Conservation (phyloP, 2,329 filamentous ascomycete genomes). For the Hypoxylon sp. region DNA sequence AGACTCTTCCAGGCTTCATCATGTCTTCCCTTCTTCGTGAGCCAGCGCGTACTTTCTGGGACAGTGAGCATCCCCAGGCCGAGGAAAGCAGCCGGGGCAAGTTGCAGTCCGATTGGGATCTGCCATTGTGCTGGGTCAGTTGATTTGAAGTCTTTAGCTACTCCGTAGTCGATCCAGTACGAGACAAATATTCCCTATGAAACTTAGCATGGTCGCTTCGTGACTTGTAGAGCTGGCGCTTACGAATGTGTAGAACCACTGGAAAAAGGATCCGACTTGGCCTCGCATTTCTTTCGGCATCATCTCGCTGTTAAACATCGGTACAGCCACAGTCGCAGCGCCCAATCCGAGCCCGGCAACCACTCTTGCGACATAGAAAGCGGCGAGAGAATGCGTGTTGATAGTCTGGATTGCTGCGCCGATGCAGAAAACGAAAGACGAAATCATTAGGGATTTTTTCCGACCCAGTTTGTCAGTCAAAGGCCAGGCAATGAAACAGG, state of each 20-base stretch:
- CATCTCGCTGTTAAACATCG: constrained; percentile 57
- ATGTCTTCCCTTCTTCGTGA: constrained; percentile 58
- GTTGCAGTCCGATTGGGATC: constrained; percentile 65
- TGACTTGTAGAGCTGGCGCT: background rate
- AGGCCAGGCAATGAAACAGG: constrained; percentile 51
- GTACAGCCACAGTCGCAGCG: constrained; percentile 53
- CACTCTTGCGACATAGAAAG: constrained; percentile 51
- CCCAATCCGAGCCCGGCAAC: constrained; percentile 51
- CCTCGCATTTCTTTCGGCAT: constrained; percentile 59
- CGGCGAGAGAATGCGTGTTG: constrained; percentile 54
- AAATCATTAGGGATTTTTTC: constrained; percentile 51
- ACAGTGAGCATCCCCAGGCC: constrained; percentile 61
- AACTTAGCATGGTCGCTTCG: constrained; percentile 1
- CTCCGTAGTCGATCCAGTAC: constrained; percentile 66
- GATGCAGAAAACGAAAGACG: constrained; percentile 57
- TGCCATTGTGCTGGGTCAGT: constrained; percentile 63
- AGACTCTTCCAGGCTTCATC: constrained; percentile 61
- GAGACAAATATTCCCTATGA: constrained; percentile 60
- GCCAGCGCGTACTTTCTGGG: constrained; percentile 63
- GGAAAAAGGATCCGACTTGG: constrained; percentile 63
- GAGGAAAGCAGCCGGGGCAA: constrained; percentile 60
- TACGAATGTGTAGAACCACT: constrained; percentile 58
- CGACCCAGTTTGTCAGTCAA: constrained; percentile 49
- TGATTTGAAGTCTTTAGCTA: constrained; percentile 50
- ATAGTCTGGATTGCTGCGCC: constrained; percentile 58